Base-by-base conservation (phyloP, 768 basidiomycete genomes). In the Cystofilobasidium macerans region DNA sequence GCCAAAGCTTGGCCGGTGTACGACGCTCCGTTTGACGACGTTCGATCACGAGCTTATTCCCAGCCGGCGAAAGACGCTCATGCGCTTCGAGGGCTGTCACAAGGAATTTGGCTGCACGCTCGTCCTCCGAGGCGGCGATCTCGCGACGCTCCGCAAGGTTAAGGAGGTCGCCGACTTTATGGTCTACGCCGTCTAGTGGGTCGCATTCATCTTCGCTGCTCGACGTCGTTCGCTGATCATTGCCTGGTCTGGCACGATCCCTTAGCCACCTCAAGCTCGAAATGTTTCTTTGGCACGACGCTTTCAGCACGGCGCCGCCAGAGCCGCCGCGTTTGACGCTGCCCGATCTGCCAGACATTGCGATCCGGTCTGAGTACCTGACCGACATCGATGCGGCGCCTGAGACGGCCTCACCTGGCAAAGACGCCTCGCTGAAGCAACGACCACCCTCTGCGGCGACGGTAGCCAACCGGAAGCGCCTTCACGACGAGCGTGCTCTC, bases 81-180 rank as follows among this genome's bases (percentile, higher is more conserved):
- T 99, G 90, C 86, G 95, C 1, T 98, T 99, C 72, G 95, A 99
- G 76, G 94, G 94, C 1, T 95, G 93, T 72, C 87, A 83, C 73
- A 82, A 83, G 58, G 89, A 95, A 69, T 87, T 89, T 82, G 93
- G 93, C 0, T 97, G 92, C 70, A 98, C 95, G 2, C 86, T 99
- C 70, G 81, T 98, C 43, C 76, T 99, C 54, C 83, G 95, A 48
- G 95, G 95, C 13, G 92, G 84, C 4, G 83, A 93, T 72, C 80
- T 86, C 63, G 86, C 86, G 43, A 88, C 84, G 0, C 78, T 99
- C 62, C 81, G 82, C 60, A 85, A 86, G 62, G 82, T 98, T 74
- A 99, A 99, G 80, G 86, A 87, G 73, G 87, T 98, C 61, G 89
- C 91, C 18, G 81, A 89, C 33, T 94, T 97, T 78, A 81, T 98